Base-by-base conservation (phyloP, 345 rosid species). In the Clausena lansium region DNA sequence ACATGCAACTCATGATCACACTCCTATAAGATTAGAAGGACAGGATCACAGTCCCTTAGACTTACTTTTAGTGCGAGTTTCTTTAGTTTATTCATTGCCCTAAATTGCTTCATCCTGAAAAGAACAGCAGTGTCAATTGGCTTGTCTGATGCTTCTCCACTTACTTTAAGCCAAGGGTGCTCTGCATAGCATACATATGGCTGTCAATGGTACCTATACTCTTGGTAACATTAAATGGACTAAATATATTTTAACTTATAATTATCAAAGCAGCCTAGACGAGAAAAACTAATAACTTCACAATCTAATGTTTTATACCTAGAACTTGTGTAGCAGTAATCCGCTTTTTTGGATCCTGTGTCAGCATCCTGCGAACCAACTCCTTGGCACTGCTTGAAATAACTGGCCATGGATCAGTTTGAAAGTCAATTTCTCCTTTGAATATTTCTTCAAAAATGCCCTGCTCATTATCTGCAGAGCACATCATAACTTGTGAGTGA, bases 81-180 rank as follows among this genome's bases (percentile, higher is more conserved):
- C 91, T 92, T 94, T 59, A 93, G 85, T 85, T 95, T 93, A 89
- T 95, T 93, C 98, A 92, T 93, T 55, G 90, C 94, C 85, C 95
- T 87, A 84, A 94, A 94, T 79, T 93, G 97, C 85, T 91, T 95
- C 99, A 95, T 89, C 82, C 98, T 90, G 32, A 92, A 85, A 33
- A 94, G 90, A 39, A 93, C 99, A n/a, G 98, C 98, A 82, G 84
- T 90, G 67, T 92, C 98, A 77, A 93, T 87, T 28, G 93, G 97
- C 88, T 86, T 93, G 88, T 95, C 98, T 14, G 97, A 88, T 75
- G 98, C 95, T 65, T 82, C 86, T 78, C 96, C 94, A 70, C 86
- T 93, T 76, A 87, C 95, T 77, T 80, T 86, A 77, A 90, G 78
- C 92, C 96, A 91, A 25, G 91, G 92, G 80, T 90, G 93, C 79